Evolutionary conservation across 2,329 filamentous ascomycete genomes (phyloP).

Genomic region (Ramichloridium luteum): DNA sequence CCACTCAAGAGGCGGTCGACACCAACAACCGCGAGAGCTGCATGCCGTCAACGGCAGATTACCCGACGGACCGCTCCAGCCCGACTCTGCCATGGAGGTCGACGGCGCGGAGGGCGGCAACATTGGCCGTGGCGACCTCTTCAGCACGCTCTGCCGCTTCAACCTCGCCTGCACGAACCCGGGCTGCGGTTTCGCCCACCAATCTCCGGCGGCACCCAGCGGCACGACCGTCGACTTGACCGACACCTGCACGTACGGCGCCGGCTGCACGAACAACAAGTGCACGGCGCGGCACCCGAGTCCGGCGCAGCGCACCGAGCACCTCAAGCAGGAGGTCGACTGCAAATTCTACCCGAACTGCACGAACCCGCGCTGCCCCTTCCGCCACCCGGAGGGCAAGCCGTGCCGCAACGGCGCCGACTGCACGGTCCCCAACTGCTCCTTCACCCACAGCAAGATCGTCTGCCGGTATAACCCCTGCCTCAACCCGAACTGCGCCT

Average conservation of each 20-base stretch:
- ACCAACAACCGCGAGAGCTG: constrained; percentile 5
- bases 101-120: constrained; percentile 46
- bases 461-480: constrained; percentile 88
- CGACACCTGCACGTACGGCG: constrained; percentile 73
- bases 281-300: constrained; percentile 87
- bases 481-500: constrained; percentile 74
- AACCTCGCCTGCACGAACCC: constrained; percentile 79
- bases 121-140: constrained; percentile 30
- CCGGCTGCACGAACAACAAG: constrained; percentile 90
- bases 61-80: constrained; percentile 11
- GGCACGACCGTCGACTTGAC: constrained; percentile 65
- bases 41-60: constrained; percentile 16
- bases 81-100: constrained; percentile 39
- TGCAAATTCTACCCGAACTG: constrained; percentile 91
- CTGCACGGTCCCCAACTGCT: constrained; percentile 70
- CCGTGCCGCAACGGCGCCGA: constrained; percentile 78
- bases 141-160: constrained; percentile 70
- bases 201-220: constrained; percentile 77
- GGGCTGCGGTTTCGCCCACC: constrained; percentile 87
- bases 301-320: constrained; percentile 64
- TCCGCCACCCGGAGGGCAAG: constrained; percentile 55
- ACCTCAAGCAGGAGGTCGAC: constrained; percentile 70
- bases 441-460: constrained; percentile 75
- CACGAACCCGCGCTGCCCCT: constrained; percentile 78
- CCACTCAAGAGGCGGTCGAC: constrained; percentile 8